Base-by-base conservation (phyloP, 148 eudicot genomes). In the Fallopia convolvulus region DNA sequence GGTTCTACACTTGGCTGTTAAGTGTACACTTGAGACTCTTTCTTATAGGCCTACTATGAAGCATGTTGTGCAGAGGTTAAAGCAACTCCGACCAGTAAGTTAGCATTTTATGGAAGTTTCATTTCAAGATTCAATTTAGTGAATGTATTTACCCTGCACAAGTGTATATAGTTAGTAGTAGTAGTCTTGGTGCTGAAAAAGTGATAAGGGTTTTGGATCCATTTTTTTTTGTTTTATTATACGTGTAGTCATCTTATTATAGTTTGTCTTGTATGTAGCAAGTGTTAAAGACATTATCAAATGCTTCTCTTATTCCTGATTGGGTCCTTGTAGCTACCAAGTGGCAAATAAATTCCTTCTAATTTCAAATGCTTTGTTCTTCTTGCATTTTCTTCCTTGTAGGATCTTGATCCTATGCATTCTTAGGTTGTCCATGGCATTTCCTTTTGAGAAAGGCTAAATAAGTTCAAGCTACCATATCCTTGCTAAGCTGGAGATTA, bases 21-120 rank as follows among this genome's bases (percentile, higher is more conserved):
- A 55, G 73, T 90, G 94, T 76, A 89, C 94, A 0, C 82, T 72
- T 0, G 94, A 87, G 4, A 75, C 88, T 0, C 83, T 82, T 76
- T 58, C 89, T 2, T 74, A 76, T 39, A 81, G 94, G 83, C 94
- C 94, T 41, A 80, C 87, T 5, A 90, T 90, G 91, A 87, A 76
- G 79, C 86, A 88, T 80, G 94, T 88, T 30, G 90, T 88, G 14
- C 78, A 82, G 53, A 79, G 73, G 36, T 79, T 88, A 70, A 83
- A 84, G 80, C 86, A 86, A 77, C 80, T 90, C 52, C 83, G 82
- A 49, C 85, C 85, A 0, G 75, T 72, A 41, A 72, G 75, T 46
- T 72, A 72, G 75, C 75, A 40, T 21, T 56, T 23, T 36, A 36
- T 36, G 39, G 39, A 36, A 36, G 39, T 36, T 36, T 36, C 39